phyloP scores from a whole-genome alignment of 495 filamentous ascomycete species.

The Umbilicaria muhlenbergii region DNA sequence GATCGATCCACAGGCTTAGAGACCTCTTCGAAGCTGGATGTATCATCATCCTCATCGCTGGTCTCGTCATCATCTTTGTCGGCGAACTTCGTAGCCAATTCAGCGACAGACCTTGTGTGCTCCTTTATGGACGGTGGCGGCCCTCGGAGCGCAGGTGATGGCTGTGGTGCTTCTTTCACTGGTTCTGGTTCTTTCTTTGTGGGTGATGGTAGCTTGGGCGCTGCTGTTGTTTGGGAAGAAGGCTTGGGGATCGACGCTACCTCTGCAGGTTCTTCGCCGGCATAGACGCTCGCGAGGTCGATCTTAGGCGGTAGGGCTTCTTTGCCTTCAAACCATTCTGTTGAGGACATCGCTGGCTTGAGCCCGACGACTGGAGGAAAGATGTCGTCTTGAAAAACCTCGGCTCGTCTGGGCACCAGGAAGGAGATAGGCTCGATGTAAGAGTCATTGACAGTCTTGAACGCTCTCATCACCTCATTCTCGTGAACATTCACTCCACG shows the following conservation, averaged over 20 bases:
- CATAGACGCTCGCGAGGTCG: constrained; percentile 80
- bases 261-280: constrained; percentile 62
- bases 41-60: constrained; percentile 38
- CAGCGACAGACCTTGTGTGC: constrained; percentile 70
- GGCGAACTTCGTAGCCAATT: constrained; percentile 69
- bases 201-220: constrained; percentile 33
- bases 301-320: constrained; percentile 75
- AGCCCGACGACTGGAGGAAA: constrained; percentile 69
- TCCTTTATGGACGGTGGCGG: constrained; percentile 59
- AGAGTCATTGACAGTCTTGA: constrained; percentile 86
- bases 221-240: constrained; percentile 26
- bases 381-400: constrained; percentile 95
- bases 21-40: constrained; percentile 72
- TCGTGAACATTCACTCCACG: constrained; percentile 92
- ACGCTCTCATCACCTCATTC: constrained; percentile 89
- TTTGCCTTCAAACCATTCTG: constrained; percentile 79
- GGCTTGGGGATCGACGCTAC: constrained; percentile 57
- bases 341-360: constrained; percentile 61
- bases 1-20: constrained; percentile 44
- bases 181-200: constrained; percentile 37
- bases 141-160: constrained; percentile 26
- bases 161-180: constrained; percentile 20
- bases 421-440: constrained; percentile 97
- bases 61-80: constrained; percentile 47
- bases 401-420: constrained; percentile 87